These are phyloP conservation scores for Dothistroma septosporum DNA, from an alignment of 2,329 filamentous ascomycete species.

Conservation along the genomic window DNA sequence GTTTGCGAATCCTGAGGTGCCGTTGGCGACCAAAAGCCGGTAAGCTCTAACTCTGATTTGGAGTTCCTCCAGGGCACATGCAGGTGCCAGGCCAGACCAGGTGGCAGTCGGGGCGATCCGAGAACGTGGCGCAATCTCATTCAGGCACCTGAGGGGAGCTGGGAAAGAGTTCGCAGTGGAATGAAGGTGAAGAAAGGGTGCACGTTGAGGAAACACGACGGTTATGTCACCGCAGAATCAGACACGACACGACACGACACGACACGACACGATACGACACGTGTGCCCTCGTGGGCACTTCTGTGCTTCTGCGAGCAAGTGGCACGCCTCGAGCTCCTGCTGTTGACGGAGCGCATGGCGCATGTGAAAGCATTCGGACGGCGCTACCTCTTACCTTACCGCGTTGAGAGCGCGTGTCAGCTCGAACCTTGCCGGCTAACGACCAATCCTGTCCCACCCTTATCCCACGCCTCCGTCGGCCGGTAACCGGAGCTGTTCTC, in stretches of 20 bases:
- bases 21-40: too few relatives aligned
- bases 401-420: not conserved
- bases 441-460: not conserved
- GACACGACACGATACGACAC: too few relatives aligned
- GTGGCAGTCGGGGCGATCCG: not conserved
- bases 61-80: constrained; percentile 1
- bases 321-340: not conserved
- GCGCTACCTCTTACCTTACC: not conserved
- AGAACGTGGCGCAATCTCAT: not conserved
- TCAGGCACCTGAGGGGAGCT: not conserved
- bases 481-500: not conserved
- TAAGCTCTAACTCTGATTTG: not conserved
- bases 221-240: not conserved
- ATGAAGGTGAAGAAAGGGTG: not conserved
- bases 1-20: too few relatives aligned
- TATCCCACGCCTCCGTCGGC: not conserved
- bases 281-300: not conserved
- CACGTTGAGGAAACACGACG: not conserved
- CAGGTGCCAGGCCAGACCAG: too few relatives aligned
- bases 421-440: not conserved
- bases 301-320: not conserved
- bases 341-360: too few relatives aligned
- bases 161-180: not conserved
- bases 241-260: not conserved
- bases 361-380: not conserved